Conservation (phyloP, 1,284 basidiomycete species). For the Phylloboletellus chloephorus region DNA sequence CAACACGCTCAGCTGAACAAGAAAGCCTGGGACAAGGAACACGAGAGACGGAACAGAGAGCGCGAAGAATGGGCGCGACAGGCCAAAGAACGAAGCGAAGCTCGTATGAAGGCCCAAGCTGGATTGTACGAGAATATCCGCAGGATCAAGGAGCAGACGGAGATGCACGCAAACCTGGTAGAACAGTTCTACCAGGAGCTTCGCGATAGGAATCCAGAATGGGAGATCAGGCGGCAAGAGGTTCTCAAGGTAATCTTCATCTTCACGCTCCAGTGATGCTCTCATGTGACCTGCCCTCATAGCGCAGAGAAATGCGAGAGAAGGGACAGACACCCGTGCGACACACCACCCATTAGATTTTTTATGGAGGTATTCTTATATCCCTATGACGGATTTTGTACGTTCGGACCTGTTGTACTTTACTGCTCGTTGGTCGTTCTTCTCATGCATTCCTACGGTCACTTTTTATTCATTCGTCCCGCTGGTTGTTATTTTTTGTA, state of each 20-base stretch:
- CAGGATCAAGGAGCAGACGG: conserved; percentile 35
- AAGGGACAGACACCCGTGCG: conserved; percentile 14
- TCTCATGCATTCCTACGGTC: conserved; percentile 4
- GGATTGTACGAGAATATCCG: conserved; percentile 25
- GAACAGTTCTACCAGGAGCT: conserved; percentile 48
- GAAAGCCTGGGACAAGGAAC: conserved; percentile 36
- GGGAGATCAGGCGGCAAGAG: conserved; percentile 49
- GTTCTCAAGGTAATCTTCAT: conserved; percentile 32
- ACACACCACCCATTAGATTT: conserved; percentile 16
- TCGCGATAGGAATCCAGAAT: conserved; percentile 54
- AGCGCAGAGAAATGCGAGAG: conserved; percentile 32
- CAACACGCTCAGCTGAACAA: conserved; percentile 29
- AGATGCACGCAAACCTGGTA: conserved; percentile 34
- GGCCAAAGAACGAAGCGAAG: conserved; percentile 44
- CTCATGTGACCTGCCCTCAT: conserved; percentile 9
- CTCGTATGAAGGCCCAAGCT: conserved; percentile 30
- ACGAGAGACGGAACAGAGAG: conserved; percentile 47
- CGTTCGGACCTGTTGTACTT: conserved; percentile 28
- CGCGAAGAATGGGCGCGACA: conserved; percentile 57
- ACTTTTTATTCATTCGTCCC: conserved; percentile 10
- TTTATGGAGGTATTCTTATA: conserved; percentile 32
- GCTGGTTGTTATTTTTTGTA: conserved; percentile 17
- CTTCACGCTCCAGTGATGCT: conserved; percentile 12
- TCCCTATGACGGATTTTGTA: conserved; percentile 14
- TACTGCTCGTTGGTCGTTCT: conserved; percentile 4